A percentile compares a stretch with the other conserved stretches of the same genome.
Conservation (phyloP, 2,329 filamentous ascomycete species). For the Colletotrichum costaricense region DNA sequence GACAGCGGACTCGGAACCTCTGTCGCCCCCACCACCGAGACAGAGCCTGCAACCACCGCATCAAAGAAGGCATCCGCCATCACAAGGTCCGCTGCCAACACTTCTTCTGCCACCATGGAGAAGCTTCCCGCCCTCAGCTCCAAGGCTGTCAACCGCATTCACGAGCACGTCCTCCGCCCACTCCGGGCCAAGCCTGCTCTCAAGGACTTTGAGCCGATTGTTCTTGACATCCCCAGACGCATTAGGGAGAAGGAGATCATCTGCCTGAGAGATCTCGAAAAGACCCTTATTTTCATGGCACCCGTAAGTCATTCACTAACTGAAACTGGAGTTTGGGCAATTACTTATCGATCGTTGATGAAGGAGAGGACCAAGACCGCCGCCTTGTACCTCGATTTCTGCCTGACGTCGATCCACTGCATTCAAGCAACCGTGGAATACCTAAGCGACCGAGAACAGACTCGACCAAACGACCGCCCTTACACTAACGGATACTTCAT, state of each 20-base stretch:
- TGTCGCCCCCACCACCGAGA: constrained; percentile 69
- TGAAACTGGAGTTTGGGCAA: constrained; percentile 68
- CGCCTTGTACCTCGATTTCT: constrained; percentile 84
- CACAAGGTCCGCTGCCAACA: constrained; percentile 65
- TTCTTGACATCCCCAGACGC: constrained; percentile 81
- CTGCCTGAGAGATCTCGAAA: constrained; percentile 93
- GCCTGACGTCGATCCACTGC: constrained; percentile 89
- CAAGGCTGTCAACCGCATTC: constrained; percentile 80
- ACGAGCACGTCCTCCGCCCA: constrained; percentile 81
- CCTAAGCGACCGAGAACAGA: constrained; percentile 87
- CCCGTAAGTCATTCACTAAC: constrained; percentile 81
- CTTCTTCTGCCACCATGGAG: constrained; percentile 56
- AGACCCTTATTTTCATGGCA: constrained; percentile 90
- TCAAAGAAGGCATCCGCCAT: constrained; percentile 66
- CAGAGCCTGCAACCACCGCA: constrained; percentile 55
- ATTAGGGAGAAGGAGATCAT: constrained; percentile 88
- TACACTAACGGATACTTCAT: constrained; percentile 98
- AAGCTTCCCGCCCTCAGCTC: constrained; percentile 72
- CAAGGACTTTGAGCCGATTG: constrained; percentile 83
- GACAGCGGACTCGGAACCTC: constrained; percentile 93
- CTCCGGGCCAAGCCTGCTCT: constrained; percentile 79
- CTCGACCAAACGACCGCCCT: constrained; percentile 84
- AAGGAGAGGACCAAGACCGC: constrained; percentile 83
- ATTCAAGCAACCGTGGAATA: constrained; percentile 90
- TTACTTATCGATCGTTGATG: constrained; percentile 77